Evolutionary conservation across 352 stramenopile species (phyloP).

Genomic region (Globisporangium polare): DNA sequence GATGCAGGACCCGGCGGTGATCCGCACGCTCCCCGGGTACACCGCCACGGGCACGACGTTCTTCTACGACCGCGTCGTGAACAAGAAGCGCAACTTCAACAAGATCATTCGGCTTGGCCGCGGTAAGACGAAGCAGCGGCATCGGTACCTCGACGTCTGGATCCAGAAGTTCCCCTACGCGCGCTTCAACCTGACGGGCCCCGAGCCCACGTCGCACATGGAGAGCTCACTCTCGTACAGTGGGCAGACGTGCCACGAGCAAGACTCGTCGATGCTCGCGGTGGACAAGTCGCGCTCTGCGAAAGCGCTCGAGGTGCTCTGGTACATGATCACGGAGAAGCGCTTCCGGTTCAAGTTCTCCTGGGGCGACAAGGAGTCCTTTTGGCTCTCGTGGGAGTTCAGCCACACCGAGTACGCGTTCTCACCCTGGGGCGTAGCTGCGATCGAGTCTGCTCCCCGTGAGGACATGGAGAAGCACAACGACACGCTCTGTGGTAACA

Average conservation of each 20-base stretch:
- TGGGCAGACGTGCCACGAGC: conserved; percentile 47
- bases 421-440: conserved; percentile 56
- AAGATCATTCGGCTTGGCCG: conserved; percentile 26
- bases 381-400: conserved; percentile 73
- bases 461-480: conserved; percentile 49
- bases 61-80: conserved; percentile 71
- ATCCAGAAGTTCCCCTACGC: conserved; percentile 57
- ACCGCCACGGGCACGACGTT: conserved; percentile 50
- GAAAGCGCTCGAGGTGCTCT: conserved; percentile 55
- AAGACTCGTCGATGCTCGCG: conserved; percentile 70
- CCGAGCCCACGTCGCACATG: conserved; percentile 25
- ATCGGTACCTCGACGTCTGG: conserved; percentile 47
- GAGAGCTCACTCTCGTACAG: conserved; percentile 39
- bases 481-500: conserved; percentile 60
- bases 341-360: conserved; percentile 67
- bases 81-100: conserved; percentile 52
- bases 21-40: conserved; percentile 42
- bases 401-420: conserved; percentile 51
- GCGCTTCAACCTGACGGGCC: conserved; percentile 32
- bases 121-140: conserved; percentile 19
- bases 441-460: conserved; percentile 43
- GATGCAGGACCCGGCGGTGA: conserved; percentile 35
- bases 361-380: conserved; percentile 70
- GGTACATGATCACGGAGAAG: conserved; percentile 59
- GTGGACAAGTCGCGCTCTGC: conserved; percentile 53